phyloP scores from a whole-genome alignment of 805 yeast species.

The Barnettozyma sucrosica region DNA sequence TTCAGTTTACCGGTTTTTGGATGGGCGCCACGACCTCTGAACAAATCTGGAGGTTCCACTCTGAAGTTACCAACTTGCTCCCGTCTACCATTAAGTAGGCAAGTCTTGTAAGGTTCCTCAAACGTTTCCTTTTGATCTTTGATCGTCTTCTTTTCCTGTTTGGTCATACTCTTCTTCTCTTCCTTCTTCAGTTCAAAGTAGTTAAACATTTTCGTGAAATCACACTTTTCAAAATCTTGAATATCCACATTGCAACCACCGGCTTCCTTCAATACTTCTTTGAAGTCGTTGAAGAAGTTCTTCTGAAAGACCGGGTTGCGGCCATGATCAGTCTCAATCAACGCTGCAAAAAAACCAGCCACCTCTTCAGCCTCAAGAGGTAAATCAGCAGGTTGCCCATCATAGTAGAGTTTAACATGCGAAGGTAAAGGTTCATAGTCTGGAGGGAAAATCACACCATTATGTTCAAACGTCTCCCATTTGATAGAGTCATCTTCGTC shows the following conservation, averaged over 20 bases:
- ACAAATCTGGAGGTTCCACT: constrained; percentile 94
- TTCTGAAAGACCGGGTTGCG: constrained; percentile 79
- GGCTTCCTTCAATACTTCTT: constrained; percentile 55
- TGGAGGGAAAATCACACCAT: constrained; percentile 92
- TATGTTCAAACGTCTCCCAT: constrained; percentile 84
- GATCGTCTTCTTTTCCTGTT: constrained; percentile 68
- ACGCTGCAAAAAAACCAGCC: constrained; percentile 90
- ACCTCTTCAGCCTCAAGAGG: constrained; percentile 90
- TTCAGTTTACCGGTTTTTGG: constrained; percentile 93
- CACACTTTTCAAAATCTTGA: constrained; percentile 60
- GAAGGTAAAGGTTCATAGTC: constrained; percentile 81
- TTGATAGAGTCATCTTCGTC: constrained; percentile 62
- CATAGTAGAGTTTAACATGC: constrained; percentile 68
- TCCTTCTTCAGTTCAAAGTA: constrained; percentile 66
- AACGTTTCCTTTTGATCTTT: constrained; percentile 66
- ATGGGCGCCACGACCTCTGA: constrained; percentile 95
- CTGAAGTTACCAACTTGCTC: constrained; percentile 93
- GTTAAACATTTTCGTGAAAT: constrained; percentile 68
- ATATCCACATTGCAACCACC: constrained; percentile 61
- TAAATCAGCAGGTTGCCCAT: constrained; percentile 66
- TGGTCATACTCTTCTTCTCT: constrained; percentile 61
- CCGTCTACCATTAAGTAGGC: constrained; percentile 77
- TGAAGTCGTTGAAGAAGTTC: constrained; percentile 81
- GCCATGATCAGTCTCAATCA: constrained; percentile 84
- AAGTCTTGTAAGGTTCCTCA: constrained; percentile 78